These are phyloP conservation scores for Aulographum hederae DNA, from an alignment of 2,329 filamentous ascomycete species.

Conservation along the genomic window DNA sequence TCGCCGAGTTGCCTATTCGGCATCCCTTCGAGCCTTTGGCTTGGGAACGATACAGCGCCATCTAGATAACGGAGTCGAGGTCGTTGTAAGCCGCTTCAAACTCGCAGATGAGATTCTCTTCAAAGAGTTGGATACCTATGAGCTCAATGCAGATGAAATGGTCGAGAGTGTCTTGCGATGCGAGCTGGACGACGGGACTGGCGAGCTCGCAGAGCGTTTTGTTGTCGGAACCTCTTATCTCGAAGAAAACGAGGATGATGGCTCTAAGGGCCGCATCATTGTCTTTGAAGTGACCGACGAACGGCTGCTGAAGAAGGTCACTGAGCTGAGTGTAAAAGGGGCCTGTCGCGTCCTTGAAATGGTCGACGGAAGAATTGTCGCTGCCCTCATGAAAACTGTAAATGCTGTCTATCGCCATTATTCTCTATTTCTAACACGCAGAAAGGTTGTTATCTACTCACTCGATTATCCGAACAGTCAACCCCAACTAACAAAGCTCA, in stretches of 20 bases:
- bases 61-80: slow-evolving; percentile 51
- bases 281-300: slow-evolving; percentile 68
- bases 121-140: slow-evolving; percentile 53
- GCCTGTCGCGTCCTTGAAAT: slow-evolving; percentile 65
- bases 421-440: too few relatives aligned
- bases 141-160: slow-evolving; percentile 50
- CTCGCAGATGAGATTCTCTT: slow-evolving; percentile 86
- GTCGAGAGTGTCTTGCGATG: slow-evolving; percentile 72
- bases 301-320: slow-evolving; percentile 53
- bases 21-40: slow-evolving; percentile 62
- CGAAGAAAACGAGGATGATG: slow-evolving; percentile 33
- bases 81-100: slow-evolving; percentile 63
- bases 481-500: slow-evolving; percentile 45
- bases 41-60: slow-evolving; percentile 70
- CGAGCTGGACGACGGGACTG: slow-evolving; percentile 44
- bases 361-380: slow-evolving; percentile 55
- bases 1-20: slow-evolving; percentile 70
- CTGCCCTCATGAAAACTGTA: slow-evolving; percentile 74
- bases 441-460: too few relatives aligned
- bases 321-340: slow-evolving; percentile 53
- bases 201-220: slow-evolving; percentile 52
- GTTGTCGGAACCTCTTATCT: slow-evolving; percentile 78
- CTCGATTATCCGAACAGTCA: slow-evolving; percentile 32
- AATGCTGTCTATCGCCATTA: slow-evolving; percentile 42
- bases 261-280: slow-evolving; percentile 58